Base-by-base conservation (phyloP, 345 rosid genomes). In the Eucalyptus guilfoylei region DNA sequence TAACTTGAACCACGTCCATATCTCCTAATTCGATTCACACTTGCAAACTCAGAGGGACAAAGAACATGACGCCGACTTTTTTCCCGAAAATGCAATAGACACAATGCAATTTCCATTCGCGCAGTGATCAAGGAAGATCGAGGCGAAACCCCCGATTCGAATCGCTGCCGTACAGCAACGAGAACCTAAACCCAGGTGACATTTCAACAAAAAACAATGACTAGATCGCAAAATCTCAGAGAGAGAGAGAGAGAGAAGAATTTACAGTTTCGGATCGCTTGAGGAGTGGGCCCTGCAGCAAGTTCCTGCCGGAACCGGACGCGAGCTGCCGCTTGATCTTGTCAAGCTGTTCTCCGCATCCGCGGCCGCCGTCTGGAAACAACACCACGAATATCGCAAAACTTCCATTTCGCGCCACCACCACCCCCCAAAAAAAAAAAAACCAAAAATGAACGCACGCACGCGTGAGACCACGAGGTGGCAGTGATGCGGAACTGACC, bases 301-400 rank as follows among this genome's bases (percentile, higher is more conserved):
- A 92, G 87, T 93, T 96, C 87, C 99, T 91, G 81, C 99, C 98
- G 72, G 99, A 97, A 92, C 99, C 99, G 17, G 99, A 95, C 49
- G 99, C 98, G 80, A 98, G 88, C 91, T 98, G 99, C 89, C 99
- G 94, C 92, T 98, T 98, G 94, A 98, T 97, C 97, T 92, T 97
- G 91, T 97, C 94, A 98, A 95, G 93, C 98, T 96, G 92, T 92
- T 95, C 90, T 94, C 97, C 14, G 96, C 93, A 90, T 94, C 97
- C 87, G 90, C 93, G 80, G 86, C 69, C 92, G 93, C 69, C 92
- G 92, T 91, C 95, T 95, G 97, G 88, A 92, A 90, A 89, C 89
- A 89, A 89, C 89, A 48, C 88, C 87, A 81, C 37, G 40, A 86
- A n/a, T 64, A 55, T 6, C 87, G 34, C 83, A 88, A 55, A 62